Base-by-base conservation (phyloP, 805 yeast genomes). In the Lipomyces oligophaga region DNA sequence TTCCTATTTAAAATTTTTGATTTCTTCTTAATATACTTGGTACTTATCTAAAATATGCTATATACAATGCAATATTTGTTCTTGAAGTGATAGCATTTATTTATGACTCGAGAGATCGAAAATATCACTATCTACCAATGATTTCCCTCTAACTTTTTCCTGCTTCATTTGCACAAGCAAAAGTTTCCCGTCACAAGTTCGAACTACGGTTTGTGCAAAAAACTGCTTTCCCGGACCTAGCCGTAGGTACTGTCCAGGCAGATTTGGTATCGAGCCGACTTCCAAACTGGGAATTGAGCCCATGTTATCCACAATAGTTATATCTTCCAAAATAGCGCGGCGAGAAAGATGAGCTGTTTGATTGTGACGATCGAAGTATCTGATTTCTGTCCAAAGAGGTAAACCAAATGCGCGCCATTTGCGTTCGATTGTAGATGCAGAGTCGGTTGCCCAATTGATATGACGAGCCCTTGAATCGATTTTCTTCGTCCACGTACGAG, bases 331-430 rank as follows among this genome's bases (percentile, higher is more conserved):
- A 30, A 41, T 26, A 20, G 35, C 42, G 5, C 45, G 45, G 34
- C 38, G 15, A 6, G 44, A 5, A 3, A 27, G 31, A 10, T 20
- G 27, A 16, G 34, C 15, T 5, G 15, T 27, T 6, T 20, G 24
- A 27, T 34, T 34, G 2, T 28, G 28, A 30, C 38, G 22, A 13
- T 39, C 38, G 10, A 34, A 16, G 15, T 33, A 30, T 32, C 25
- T 7, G 19, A 27, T 22, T 7, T 8, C 28, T 13, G 57, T 52
- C 56, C 55, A 55, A 19, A 55, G 39, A 2, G 45, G 51, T 11
- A 21, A 22, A 11, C 47, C 54, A 27, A 57, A 49, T 15, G 58
- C 52, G 18, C 58, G 48, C 15, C 39, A 41, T 35, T 45, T 39
- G 7, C 48, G 38, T 16, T 38, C 34, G n/a, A 57, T 39, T 3